Conservation (phyloP, 352 stramenopile genomes). For the Pythium rishiriense region DNA sequence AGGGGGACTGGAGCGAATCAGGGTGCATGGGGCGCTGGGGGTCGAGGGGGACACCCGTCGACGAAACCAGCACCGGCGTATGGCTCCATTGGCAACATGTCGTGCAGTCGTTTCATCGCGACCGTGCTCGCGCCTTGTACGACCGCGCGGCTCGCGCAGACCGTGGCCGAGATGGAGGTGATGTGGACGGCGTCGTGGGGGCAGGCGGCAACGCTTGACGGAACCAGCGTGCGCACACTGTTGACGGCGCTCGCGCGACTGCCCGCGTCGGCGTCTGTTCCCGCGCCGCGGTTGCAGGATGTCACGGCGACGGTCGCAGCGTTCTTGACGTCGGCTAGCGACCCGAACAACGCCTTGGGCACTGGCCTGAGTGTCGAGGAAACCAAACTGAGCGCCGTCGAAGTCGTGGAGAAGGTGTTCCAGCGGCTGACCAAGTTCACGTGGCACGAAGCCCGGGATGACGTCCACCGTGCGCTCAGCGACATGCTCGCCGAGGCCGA, state of each 20-base stretch:
- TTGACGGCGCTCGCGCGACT: slow-evolving; percentile 49
- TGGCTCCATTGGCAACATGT: slow-evolving; percentile 21
- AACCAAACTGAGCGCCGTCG: slow-evolving; percentile 39
- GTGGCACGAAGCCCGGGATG: slow-evolving; percentile 55
- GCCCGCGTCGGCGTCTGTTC: slow-evolving; percentile 40
- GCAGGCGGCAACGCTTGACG: slow-evolving; percentile 32
- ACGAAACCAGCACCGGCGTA: neutral
- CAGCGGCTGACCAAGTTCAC: slow-evolving; percentile 69
- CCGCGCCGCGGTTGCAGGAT: slow-evolving; percentile 36
- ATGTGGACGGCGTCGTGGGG: slow-evolving; percentile 58
- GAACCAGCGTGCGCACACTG: slow-evolving; percentile 39
- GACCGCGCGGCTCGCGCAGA: slow-evolving; percentile 39
- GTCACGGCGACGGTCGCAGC: slow-evolving; percentile 31
- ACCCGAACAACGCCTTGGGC: slow-evolving; percentile 8
- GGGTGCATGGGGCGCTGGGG: neutral
- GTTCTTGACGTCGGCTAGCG: slow-evolving; percentile 27
- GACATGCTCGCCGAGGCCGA: slow-evolving; percentile 65
- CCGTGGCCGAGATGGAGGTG: slow-evolving; percentile 34
- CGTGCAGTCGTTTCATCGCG: slow-evolving; percentile 49
- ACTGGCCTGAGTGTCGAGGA: slow-evolving; percentile 33
- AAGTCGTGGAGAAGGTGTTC: slow-evolving; percentile 42
- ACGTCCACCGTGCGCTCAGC: slow-evolving; percentile 54
- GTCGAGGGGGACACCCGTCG: neutral
- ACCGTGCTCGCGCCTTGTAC: slow-evolving; percentile 40
- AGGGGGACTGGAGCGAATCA: neutral